phyloP scores from a whole-genome alignment of 2,329 filamentous ascomycete genomes.

The Fusarium solani-melongenae region DNA sequence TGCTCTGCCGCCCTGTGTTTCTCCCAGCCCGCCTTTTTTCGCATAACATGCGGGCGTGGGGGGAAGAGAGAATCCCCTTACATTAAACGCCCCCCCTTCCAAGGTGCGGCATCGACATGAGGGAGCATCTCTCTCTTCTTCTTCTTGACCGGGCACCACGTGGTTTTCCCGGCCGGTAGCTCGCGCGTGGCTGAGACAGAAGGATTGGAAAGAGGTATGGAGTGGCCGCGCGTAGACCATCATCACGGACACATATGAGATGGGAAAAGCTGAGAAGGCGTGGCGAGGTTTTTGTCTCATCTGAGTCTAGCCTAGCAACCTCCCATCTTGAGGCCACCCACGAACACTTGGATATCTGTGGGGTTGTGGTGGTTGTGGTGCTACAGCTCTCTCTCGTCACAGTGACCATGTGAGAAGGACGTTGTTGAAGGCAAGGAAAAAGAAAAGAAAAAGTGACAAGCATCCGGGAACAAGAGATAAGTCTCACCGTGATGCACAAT shows the following conservation, averaged over 20 bases:
- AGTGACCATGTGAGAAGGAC: background rate
- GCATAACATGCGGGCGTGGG: background rate
- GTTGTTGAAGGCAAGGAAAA: background rate
- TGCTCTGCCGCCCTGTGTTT: background rate
- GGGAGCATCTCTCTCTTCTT: background rate
- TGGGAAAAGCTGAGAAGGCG: background rate
- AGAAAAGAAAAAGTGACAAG: background rate
- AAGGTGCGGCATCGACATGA: background rate
- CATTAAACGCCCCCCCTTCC: background rate
- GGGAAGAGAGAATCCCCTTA: background rate
- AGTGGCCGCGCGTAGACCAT: background rate
- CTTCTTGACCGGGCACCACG: conserved; percentile 10
- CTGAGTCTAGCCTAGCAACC: background rate
- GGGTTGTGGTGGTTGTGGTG: background rate
- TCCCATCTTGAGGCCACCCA: background rate
- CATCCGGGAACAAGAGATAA: background rate
- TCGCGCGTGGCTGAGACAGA: conserved; percentile 4
- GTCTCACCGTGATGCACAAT: conserved; percentile 19
- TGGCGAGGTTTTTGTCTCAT: background rate
- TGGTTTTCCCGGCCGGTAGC: conserved; percentile 13
- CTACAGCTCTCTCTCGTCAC: background rate
- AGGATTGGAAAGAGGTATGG: conserved; percentile 1
- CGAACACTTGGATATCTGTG: background rate
- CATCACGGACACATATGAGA: background rate
- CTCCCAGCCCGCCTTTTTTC: background rate